A percentile compares a stretch with the other conserved stretches of the same genome.
Conservation (phyloP, 2,329 filamentous ascomycete genomes). For the Rhynchosporium graminicola region DNA sequence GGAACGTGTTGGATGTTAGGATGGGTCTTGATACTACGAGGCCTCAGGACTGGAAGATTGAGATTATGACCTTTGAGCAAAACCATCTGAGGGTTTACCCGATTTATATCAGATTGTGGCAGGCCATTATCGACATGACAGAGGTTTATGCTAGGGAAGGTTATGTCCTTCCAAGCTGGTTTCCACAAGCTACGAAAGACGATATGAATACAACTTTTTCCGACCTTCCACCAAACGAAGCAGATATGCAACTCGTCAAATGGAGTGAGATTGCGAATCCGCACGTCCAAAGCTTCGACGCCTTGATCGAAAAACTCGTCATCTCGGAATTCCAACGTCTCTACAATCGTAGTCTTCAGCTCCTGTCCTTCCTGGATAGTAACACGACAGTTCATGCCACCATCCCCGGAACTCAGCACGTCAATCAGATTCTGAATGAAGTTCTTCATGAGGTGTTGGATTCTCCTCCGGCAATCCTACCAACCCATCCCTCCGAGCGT, state of each 20-base stretch:
- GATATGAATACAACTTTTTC: not conserved
- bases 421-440: conserved; percentile 8
- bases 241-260: not conserved
- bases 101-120: conserved; percentile 13
- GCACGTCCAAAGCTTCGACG: not conserved
- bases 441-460: conserved; percentile 17
- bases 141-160: not conserved
- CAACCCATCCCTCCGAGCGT: conserved; percentile 2
- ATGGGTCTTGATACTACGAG: conserved; percentile 16
- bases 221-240: not conserved
- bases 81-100: conserved; percentile 18
- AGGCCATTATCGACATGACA: conserved; percentile 1
- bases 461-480: not conserved
- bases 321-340: conserved; percentile 13
- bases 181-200: not conserved
- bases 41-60: conserved; percentile 9
- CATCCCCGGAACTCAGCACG: not conserved
- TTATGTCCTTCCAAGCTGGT: conserved; percentile 4
- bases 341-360: conserved; percentile 16
- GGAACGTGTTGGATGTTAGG: conserved; percentile 15
- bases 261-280: not conserved
- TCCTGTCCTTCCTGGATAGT: not conserved
- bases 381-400: not conserved
- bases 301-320: conserved; percentile 14
- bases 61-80: conserved; percentile 18